A percentile compares a stretch with the other conserved stretches of the same genome.
phyloP scores from a whole-genome alignment of 768 basidiomycete genomes.

The Cantharellus anzutake region DNA sequence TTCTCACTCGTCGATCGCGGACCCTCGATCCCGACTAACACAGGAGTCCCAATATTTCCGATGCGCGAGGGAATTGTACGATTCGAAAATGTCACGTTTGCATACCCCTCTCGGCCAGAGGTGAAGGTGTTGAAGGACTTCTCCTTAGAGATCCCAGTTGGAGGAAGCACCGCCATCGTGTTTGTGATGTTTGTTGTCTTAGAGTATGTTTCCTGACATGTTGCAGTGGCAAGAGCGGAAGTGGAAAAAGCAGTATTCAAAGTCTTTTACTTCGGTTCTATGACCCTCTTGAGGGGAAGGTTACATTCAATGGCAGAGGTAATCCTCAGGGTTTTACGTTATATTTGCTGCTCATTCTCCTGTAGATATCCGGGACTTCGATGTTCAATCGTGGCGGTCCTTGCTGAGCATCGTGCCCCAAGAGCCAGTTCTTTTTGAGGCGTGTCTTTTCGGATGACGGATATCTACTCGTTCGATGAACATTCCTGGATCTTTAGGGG shows the following conservation, averaged over 20 bases:
- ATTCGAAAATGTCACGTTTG: conserved; percentile 72
- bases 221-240: conserved; percentile 56
- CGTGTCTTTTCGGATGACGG: background rate
- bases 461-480: conserved; percentile 15
- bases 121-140: conserved; percentile 70
- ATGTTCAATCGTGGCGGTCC: conserved; percentile 67
- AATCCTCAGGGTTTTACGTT: conserved; percentile 6
- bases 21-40: conserved; percentile 48
- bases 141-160: conserved; percentile 58
- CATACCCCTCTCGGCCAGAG: conserved; percentile 74
- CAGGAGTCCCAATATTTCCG: conserved; percentile 31
- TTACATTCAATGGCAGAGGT: conserved; percentile 80
- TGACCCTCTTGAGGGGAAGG: conserved; percentile 63
- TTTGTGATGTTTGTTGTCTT: conserved; percentile 24
- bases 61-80: conserved; percentile 39
- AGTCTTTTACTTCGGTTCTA: conserved; percentile 77
- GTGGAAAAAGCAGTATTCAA: conserved; percentile 86
- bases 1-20: conserved; percentile 78
- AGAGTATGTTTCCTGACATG: conserved; percentile 9
- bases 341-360: background rate
- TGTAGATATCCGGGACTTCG: conserved; percentile 73
- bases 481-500: conserved; percentile 77
- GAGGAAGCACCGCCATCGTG: conserved; percentile 85
- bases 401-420: conserved; percentile 92
- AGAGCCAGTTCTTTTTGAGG: conserved; percentile 12